Percentiles rank a stretch among this genome's conserved stretches.
phyloP scores from a whole-genome alignment of 176 grass and related monocot genomes.

The Triticum urartu region DNA sequence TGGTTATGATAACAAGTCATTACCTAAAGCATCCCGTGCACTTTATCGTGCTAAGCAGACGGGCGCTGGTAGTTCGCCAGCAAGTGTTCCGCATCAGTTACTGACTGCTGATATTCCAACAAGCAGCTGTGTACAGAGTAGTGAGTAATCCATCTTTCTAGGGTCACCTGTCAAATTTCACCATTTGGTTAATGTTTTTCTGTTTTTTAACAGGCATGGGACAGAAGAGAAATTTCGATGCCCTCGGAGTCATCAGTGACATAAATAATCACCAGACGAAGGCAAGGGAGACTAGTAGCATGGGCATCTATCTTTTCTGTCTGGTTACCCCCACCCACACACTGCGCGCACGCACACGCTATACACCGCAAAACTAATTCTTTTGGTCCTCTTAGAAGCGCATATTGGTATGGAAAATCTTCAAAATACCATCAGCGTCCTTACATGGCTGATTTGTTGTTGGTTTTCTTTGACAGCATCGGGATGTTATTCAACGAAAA shows the following conservation, averaged over 20 bases:
- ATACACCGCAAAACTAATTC: slow-evolving; percentile 1
- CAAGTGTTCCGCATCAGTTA: slow-evolving; percentile 24
- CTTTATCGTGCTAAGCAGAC: slow-evolving; percentile 33
- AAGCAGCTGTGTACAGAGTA: slow-evolving; percentile 25
- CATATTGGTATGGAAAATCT: background rate
- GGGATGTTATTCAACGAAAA: slow-evolving; percentile 45
- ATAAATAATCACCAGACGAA: slow-evolving; percentile 41
- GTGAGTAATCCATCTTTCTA: slow-evolving; percentile 33
- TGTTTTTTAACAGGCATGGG: slow-evolving; percentile 38
- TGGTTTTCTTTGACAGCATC: slow-evolving; percentile 10
- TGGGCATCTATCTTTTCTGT: slow-evolving; percentile 4
- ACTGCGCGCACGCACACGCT: background rate
- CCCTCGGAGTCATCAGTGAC: slow-evolving; percentile 13
- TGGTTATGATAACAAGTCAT: slow-evolving; percentile 84
- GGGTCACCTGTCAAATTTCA: slow-evolving; percentile 16
- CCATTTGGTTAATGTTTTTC: slow-evolving; percentile 38
- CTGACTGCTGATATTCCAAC: slow-evolving; percentile 41
- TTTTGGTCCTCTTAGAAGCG: slow-evolving; percentile 2
- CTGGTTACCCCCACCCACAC: background rate
- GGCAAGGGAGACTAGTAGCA: slow-evolving; percentile 20
- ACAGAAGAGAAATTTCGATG: slow-evolving; percentile 55
- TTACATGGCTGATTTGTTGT: slow-evolving; percentile 21
- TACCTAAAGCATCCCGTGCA: slow-evolving; percentile 55
- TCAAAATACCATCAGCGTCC: background rate
- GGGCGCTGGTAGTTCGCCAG: slow-evolving; percentile 3